Base-by-base conservation (phyloP, 176 grass and related monocot species). In the barley (Hordeum vulgare) region DNA sequence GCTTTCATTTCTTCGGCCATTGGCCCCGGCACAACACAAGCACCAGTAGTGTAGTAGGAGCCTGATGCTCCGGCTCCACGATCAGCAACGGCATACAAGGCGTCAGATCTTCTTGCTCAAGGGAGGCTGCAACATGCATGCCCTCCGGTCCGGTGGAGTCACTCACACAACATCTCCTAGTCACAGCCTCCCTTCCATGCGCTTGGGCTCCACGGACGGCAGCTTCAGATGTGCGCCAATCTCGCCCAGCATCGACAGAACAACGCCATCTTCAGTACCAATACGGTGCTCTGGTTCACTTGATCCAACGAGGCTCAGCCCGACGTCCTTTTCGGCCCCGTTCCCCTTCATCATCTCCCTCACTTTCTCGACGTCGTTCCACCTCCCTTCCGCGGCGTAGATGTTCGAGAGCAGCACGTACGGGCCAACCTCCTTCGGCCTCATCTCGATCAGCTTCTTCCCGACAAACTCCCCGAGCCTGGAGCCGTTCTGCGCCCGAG, bases 371-470 rank as follows among this genome's bases (percentile, higher is more conserved):
- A 92, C 93, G 21, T 88, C 89, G 39, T 90, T 74, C 93, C 93
- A 94, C 77, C 75, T 83, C 64, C 85, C 90, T 78, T 90, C 82
- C 0, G 82, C 13, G 0, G 89, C 93, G 67, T 90, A 94, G 45
- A 94, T 77, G 45, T 94, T 92, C 20, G 89, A 94, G 4, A 88
- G 76, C 24, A 91, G 69, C 31, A 91, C 64, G 1, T 94, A 94
- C 0, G 89, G 82, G 20, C 87, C 83, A 3, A 90, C 65, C 31
- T 94, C 92, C 54, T 37, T 21, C 41, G 92, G 85, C 21, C 56
- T 80, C 85, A 89, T 85, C n/a, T 90, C 81, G 2, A 94, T 90
- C 87, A 94, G 23, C 21, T 94, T 94, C 24, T 23, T 91, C 17
- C 87, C 89, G 0, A 94, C 79, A 91, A 89, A 83, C 25, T 89